phyloP scores from a whole-genome alignment of 345 rosid species.

The Boechera retrofracta region DNA sequence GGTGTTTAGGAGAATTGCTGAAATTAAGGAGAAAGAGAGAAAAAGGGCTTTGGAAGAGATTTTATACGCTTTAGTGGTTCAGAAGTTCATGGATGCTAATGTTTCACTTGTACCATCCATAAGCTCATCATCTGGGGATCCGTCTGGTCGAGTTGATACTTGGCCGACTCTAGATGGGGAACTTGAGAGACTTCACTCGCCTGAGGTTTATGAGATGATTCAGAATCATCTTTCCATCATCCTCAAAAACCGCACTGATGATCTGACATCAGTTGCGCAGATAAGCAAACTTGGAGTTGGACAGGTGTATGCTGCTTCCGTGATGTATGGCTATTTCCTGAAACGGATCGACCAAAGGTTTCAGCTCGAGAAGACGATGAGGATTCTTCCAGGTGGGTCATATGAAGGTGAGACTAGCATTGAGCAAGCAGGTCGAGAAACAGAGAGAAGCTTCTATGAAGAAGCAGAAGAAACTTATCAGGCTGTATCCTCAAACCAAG shows the following conservation, averaged over 20 bases:
- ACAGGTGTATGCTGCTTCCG: constrained; percentile 96
- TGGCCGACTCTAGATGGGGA: constrained; percentile 72
- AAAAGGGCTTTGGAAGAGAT: constrained; percentile 85
- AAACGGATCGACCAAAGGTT: constrained; percentile 94
- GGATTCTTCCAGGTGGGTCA: constrained; percentile 64
- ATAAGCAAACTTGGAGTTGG: constrained; percentile 90
- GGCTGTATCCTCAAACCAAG: constrained; percentile 63
- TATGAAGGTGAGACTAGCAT: constrained; percentile 49
- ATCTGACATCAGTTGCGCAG: constrained; percentile 64
- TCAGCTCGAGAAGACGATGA: constrained; percentile 98
- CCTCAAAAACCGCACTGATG: constrained; percentile 71
- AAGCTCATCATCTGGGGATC: constrained; percentile 53
- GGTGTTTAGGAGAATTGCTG: constrained; percentile 83
- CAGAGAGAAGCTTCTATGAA: constrained; percentile 36
- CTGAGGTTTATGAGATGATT: constrained; percentile 94
- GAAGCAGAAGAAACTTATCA: constrained; percentile 50
- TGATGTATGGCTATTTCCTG: constrained; percentile 95
- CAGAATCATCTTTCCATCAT: constrained; percentile 91
- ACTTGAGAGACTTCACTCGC: constrained; percentile 77
- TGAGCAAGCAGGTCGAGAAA: constrained; percentile 40
- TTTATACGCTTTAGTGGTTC: constrained; percentile 84
- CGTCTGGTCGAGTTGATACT: constrained; percentile 63
- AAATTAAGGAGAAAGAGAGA: constrained; percentile 91
- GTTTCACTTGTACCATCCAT: constrained; percentile 78
- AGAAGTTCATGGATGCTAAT: constrained; percentile 89